A percentile compares a stretch with the other conserved stretches of the same genome.
Evolutionary conservation across 2,329 filamentous ascomycete species (phyloP).

Genomic region (Falciphora oryzae): DNA sequence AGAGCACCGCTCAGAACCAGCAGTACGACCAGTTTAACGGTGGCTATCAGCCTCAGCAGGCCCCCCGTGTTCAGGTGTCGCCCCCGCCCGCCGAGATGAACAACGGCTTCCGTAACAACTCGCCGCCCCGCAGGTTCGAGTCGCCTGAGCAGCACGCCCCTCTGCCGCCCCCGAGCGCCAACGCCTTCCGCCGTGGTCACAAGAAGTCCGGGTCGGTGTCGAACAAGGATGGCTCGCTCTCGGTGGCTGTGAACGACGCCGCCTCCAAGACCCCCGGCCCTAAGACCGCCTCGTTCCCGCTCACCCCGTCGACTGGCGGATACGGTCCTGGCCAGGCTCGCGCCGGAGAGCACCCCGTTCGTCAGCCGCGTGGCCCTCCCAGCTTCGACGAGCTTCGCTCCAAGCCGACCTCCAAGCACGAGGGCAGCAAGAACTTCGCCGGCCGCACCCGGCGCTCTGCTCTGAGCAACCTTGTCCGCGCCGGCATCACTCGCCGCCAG

Average conservation of each 20-base stretch:
- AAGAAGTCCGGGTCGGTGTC: conserved; percentile 81
- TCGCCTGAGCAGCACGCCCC: conserved; percentile 61
- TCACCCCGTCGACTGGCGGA: conserved; percentile 73
- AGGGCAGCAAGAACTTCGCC: conserved; percentile 97
- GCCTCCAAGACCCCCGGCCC: conserved; percentile 58
- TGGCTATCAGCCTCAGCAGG: conserved; percentile 32
- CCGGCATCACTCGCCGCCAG: conserved; percentile 81
- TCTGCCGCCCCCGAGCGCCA: conserved; percentile 80
- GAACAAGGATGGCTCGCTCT: conserved; percentile 45
- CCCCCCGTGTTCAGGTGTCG: conserved; percentile 75
- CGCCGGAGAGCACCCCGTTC: conserved; percentile 87
- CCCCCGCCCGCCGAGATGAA: conserved; percentile 63
- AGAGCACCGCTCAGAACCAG: conserved; percentile 27
- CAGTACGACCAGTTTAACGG: conserved; percentile 34
- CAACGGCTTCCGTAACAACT: conserved; percentile 53
- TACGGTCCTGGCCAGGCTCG: conserved; percentile 92
- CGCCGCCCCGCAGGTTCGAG: conserved; percentile 60
- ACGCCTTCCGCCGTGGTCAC: conserved; percentile 88
- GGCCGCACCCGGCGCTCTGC: conserved; percentile 88
- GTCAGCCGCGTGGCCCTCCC: conserved; percentile 89
- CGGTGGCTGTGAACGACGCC: conserved; percentile 38
- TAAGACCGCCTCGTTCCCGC: conserved; percentile 74
- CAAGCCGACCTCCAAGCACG: conserved; percentile 86
- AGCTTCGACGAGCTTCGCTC: conserved; percentile 83
- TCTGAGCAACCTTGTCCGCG: conserved; percentile 84